Percentiles rank a stretch among this genome's conserved stretches.
Evolutionary conservation across 75 land plant species (phyloP).

Genomic region (Picea glauca): DNA sequence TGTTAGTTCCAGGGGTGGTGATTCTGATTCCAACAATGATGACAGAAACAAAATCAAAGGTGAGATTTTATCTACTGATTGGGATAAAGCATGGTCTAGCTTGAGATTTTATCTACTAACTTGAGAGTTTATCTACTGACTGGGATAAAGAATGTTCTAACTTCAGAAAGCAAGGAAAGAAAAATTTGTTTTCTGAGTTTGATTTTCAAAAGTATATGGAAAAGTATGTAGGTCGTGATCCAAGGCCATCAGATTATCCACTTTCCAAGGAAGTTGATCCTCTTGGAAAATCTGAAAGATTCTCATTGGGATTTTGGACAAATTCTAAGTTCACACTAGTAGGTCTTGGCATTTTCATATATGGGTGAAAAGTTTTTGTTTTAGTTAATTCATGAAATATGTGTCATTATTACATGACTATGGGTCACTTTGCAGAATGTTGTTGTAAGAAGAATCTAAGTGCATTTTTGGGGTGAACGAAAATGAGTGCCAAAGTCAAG

Average conservation of each 20-base stretch:
- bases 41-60: background rate
- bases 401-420: too few relatives aligned
- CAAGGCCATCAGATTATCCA: slow-evolving; percentile 67
- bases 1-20: background rate
- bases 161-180: slow-evolving; percentile 55
- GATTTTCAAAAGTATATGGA: slow-evolving; percentile 30
- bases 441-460: too few relatives aligned
- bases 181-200: slow-evolving; percentile 59
- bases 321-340: slow-evolving; percentile 74
- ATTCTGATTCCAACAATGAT: slow-evolving; percentile 1
- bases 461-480: too few relatives aligned
- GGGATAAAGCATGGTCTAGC: too few relatives aligned
- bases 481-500: too few relatives aligned
- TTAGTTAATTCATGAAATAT: too few relatives aligned
- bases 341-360: slow-evolving; percentile 44
- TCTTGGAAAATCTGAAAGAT: slow-evolving; percentile 74
- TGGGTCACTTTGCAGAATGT: too few relatives aligned
- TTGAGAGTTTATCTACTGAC: slow-evolving; percentile 57
- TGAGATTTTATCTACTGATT: too few relatives aligned
- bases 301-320: slow-evolving; percentile 73
- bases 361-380: too few relatives aligned
- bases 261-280: slow-evolving; percentile 87
- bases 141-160: slow-evolving; percentile 96
- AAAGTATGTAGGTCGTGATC: slow-evolving; percentile 88
- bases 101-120: too few relatives aligned